Evolutionary conservation across 2,329 filamentous ascomycete genomes (phyloP).

Genomic region (Exserohilum rostratum): DNA sequence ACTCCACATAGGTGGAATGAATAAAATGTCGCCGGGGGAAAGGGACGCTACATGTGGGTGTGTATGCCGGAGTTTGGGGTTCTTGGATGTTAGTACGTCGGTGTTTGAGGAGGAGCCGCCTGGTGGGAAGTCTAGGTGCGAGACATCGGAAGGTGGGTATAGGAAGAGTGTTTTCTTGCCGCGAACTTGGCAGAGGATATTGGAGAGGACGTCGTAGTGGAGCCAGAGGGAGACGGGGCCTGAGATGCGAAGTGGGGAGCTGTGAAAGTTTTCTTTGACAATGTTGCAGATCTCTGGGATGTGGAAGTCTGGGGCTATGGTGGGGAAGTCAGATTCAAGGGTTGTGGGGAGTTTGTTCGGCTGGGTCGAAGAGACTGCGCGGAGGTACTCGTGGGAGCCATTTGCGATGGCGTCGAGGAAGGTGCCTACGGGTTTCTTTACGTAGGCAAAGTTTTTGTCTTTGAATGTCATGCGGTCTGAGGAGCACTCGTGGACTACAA

Average conservation of each 20-base stretch:
- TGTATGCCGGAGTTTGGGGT: conserved; percentile 41
- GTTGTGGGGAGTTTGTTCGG: conserved; percentile 74
- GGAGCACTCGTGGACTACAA: conserved; percentile 75
- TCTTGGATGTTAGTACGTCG: conserved; percentile 64
- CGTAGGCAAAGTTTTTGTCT: conserved; percentile 81
- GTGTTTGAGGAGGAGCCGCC: conserved; percentile 81
- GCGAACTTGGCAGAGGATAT: conserved; percentile 79
- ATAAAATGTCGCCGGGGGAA: conserved; percentile 75
- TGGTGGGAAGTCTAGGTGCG: conserved; percentile 70
- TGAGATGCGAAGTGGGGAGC: conserved; percentile 79
- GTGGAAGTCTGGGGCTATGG: conserved; percentile 70
- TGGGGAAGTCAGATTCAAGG: conserved; percentile 73
- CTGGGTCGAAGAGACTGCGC: conserved; percentile 72
- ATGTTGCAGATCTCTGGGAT: conserved; percentile 58
- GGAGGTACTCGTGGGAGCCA: conserved; percentile 75
- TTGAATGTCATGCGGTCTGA: conserved; percentile 77
- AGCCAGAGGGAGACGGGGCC: conserved; percentile 87
- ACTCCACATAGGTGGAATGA: conserved; percentile 82
- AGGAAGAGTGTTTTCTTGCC: conserved; percentile 76
- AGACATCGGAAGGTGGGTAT: conserved; percentile 79
- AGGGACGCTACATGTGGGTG: conserved; percentile 72
- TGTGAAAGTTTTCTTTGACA: conserved; percentile 70
- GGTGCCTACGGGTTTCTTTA: conserved; percentile 67
- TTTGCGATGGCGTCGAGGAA: conserved; percentile 66
- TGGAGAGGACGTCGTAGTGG: conserved; percentile 90